phyloP scores from a whole-genome alignment of 768 basidiomycete species.

The Porphyrellus cyaneotinctus region DNA sequence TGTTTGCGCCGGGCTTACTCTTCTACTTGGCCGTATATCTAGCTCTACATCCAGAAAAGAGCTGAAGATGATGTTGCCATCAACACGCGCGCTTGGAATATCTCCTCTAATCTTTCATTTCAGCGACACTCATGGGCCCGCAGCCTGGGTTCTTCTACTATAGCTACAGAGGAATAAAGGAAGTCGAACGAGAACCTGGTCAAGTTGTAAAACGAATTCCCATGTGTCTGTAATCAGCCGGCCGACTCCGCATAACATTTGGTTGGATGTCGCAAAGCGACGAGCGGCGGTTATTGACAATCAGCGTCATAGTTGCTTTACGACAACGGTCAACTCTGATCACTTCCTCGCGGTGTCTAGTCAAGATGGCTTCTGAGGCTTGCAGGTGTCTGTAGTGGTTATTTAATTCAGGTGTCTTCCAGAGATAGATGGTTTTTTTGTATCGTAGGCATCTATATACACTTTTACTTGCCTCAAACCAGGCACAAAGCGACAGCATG shows the following conservation, averaged over 20 bases:
- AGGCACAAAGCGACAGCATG: no score
- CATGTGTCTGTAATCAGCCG: neutral
- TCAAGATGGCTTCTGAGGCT: no score
- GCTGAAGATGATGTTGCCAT: slow-evolving; percentile 10
- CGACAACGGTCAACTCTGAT: neutral
- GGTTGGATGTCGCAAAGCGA: slow-evolving; percentile 9
- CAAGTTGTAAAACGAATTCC: neutral
- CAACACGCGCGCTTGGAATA: neutral
- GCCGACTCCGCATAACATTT: neutral
- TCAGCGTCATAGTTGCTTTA: neutral
- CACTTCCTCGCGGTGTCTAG: slow-evolving; percentile 3
- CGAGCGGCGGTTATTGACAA: slow-evolving; percentile 3
- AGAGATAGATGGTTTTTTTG: no score
- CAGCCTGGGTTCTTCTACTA: slow-evolving; percentile 1
- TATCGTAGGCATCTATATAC: no score
- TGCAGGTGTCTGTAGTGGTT: no score
- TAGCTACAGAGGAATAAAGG: neutral
- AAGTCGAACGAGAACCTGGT: neutral
- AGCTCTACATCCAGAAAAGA: slow-evolving; percentile 13
- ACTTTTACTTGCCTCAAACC: no score
- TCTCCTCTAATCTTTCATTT: neutral
- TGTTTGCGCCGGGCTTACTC: slow-evolving; percentile 16
- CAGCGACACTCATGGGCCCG: neutral
- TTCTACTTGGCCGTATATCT: slow-evolving; percentile 6
- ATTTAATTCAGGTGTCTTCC: no score